Conservation (phyloP, 2,329 filamentous ascomycete species). For the Coniochaeta prunicola region DNA sequence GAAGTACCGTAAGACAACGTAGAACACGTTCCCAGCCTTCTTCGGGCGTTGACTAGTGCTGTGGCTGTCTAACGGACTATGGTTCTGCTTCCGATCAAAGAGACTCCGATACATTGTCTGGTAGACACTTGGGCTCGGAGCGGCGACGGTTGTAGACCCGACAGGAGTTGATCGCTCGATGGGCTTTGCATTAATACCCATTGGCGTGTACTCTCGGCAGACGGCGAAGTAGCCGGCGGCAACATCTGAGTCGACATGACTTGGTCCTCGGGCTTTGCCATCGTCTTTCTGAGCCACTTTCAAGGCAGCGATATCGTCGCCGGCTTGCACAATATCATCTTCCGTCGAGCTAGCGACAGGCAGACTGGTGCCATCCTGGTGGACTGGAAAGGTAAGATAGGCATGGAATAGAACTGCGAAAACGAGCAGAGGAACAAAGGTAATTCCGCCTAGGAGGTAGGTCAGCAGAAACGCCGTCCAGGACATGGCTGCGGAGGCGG, state of each 20-base stretch:
- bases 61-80: slow-evolving; percentile 39
- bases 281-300: slow-evolving; percentile 56
- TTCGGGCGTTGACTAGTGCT: slow-evolving; percentile 47
- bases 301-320: slow-evolving; percentile 59
- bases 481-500: slow-evolving; percentile 32
- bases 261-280: slow-evolving; percentile 39
- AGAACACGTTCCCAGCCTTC: slow-evolving; percentile 82
- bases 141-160: slow-evolving; percentile 64
- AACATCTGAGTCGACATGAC: slow-evolving; percentile 62
- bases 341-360: slow-evolving; percentile 11
- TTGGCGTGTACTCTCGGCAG: slow-evolving; percentile 84
- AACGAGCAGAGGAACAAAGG: slow-evolving; percentile 72
- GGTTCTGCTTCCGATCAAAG: slow-evolving; percentile 67
- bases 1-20: slow-evolving; percentile 74
- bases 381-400: slow-evolving; percentile 59
- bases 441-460: slow-evolving; percentile 82
- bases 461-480: slow-evolving; percentile 58
- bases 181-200: slow-evolving; percentile 86
- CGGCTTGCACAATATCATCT: slow-evolving; percentile 44
- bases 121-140: slow-evolving; percentile 88
- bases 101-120: slow-evolving; percentile 97
- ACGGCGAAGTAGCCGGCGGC: slow-evolving; percentile 94
- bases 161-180: slow-evolving; percentile 79
- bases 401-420: slow-evolving; percentile 55
- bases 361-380: slow-evolving; percentile 27